Percentiles rank a stretch among this genome's conserved stretches.
Evolutionary conservation across 1,139 yeast species (phyloP).

Genomic region (Kodamaea arcana): DNA sequence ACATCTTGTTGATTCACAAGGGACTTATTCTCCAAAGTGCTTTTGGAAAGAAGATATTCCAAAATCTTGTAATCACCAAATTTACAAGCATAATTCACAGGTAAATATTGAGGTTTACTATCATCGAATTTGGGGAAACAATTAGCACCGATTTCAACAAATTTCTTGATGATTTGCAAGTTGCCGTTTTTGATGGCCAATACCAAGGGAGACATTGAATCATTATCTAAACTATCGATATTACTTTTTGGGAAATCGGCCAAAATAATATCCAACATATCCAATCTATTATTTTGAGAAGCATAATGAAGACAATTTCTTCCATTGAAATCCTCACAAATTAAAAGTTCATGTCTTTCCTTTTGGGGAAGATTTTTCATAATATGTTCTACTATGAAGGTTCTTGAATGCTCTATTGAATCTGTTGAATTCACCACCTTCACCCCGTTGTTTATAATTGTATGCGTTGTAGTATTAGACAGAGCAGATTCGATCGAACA

Average conservation of each 20-base stretch:
- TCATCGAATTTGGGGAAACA: slow-evolving; percentile 53
- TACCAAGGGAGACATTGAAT: slow-evolving; percentile 75
- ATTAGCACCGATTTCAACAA: slow-evolving; percentile 48
- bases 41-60: slow-evolving; percentile 46
- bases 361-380: slow-evolving; percentile 21
- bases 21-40: slow-evolving; percentile 20
- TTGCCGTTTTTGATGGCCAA: slow-evolving; percentile 73
- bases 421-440: slow-evolving; percentile 41
- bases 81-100: slow-evolving; percentile 86
- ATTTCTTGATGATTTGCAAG: slow-evolving; percentile 45
- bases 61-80: slow-evolving; percentile 74
- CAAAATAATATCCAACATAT: slow-evolving; percentile 47
- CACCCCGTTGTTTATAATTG: slow-evolving; percentile 42
- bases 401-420: slow-evolving; percentile 38
- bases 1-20: slow-evolving; percentile 60
- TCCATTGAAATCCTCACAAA: slow-evolving; percentile 62
- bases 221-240: slow-evolving; percentile 59
- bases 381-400: slow-evolving; percentile 34
- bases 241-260: slow-evolving; percentile 34
- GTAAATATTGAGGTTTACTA: slow-evolving; percentile 60
- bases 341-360: slow-evolving; percentile 23
- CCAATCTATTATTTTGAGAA: slow-evolving; percentile 61
- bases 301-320: slow-evolving; percentile 88
- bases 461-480: slow-evolving; percentile 29
- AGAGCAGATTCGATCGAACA: slow-evolving; percentile 38